These are phyloP conservation scores for Beta lomatogona DNA, from an alignment of 179 eudicot genomes.

Conservation along the genomic window DNA sequence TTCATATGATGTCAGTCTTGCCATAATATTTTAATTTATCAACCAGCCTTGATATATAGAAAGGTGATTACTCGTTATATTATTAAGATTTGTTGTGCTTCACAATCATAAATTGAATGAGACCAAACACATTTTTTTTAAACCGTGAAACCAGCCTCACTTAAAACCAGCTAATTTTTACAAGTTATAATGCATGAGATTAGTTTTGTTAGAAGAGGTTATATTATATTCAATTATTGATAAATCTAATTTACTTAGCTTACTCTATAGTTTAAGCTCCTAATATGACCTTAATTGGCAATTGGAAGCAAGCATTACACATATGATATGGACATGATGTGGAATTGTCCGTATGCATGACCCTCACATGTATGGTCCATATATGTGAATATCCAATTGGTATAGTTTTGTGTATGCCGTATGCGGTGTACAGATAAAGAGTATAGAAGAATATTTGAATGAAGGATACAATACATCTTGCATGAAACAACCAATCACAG, in stretches of 20 bases:
- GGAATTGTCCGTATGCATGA: neutral
- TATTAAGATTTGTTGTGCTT: too few species aligned
- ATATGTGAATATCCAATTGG: neutral
- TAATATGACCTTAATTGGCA: neutral
- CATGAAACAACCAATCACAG: conserved; percentile 30
- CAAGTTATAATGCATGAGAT: neutral
- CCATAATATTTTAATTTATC: too few species aligned
- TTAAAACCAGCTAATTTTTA: too few species aligned
- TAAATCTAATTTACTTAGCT: too few species aligned
- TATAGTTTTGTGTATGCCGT: neutral
- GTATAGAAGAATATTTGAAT: conserved; percentile 15
- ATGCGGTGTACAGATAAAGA: conserved; percentile 30
- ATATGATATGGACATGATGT: neutral
- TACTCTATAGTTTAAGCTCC: neutral
- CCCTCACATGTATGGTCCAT: conserved; percentile 3
- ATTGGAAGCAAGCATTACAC: neutral
- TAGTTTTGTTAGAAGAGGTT: neutral
- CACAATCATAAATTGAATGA: too few species aligned
- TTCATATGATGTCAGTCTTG: too few species aligned
- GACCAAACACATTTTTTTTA: too few species aligned
- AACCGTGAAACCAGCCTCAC: too few species aligned
- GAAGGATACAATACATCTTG: conserved; percentile 13
- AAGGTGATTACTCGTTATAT: too few species aligned
- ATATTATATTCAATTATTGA: too few species aligned
- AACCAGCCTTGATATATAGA: too few species aligned